Conservation (phyloP, 2,329 filamentous ascomycete genomes). For the Rhynchosporium agropyri region DNA sequence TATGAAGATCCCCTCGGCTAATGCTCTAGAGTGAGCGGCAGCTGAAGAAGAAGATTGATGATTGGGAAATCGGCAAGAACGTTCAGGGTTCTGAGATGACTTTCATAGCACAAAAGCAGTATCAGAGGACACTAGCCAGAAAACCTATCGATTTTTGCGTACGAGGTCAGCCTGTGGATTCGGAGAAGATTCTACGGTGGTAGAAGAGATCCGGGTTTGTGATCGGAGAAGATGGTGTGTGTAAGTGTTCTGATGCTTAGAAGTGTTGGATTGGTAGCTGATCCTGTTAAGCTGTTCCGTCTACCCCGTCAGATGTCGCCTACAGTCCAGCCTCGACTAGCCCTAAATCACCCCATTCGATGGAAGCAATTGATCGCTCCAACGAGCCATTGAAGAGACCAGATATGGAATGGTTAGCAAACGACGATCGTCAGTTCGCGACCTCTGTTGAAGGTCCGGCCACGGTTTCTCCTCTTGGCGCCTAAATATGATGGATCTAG, state of each 20-base stretch:
- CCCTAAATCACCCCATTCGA: not conserved
- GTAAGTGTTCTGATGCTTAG: not conserved
- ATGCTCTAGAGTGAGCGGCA: constrained; percentile 11
- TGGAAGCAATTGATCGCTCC: not conserved
- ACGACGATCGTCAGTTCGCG: not conserved
- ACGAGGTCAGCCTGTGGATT: constrained; percentile 6
- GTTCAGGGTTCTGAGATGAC: constrained; percentile 15
- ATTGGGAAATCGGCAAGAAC: constrained; percentile 16
- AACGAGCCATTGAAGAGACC: not conserved
- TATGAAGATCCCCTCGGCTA: not conserved
- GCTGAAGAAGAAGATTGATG: constrained; percentile 15
- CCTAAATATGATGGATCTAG: not conserved
- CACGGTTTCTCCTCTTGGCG: not conserved
- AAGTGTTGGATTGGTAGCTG: not conserved
- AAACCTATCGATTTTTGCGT: constrained; percentile 9
- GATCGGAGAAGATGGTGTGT: not conserved
- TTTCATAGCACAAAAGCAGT: constrained; percentile 6
- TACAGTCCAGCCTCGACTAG: constrained; percentile 7
- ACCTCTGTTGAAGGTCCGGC: not conserved
- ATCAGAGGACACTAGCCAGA: not conserved
- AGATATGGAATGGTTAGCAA: not conserved
- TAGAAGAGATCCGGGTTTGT: not conserved
- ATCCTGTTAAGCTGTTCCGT: constrained; percentile 1
- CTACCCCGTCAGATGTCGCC: constrained; percentile 19
- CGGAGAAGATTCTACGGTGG: constrained; percentile 10